These are phyloP conservation scores for Truncatella angustata DNA, from an alignment of 2,329 filamentous ascomycete genomes.

Conservation along the genomic window DNA sequence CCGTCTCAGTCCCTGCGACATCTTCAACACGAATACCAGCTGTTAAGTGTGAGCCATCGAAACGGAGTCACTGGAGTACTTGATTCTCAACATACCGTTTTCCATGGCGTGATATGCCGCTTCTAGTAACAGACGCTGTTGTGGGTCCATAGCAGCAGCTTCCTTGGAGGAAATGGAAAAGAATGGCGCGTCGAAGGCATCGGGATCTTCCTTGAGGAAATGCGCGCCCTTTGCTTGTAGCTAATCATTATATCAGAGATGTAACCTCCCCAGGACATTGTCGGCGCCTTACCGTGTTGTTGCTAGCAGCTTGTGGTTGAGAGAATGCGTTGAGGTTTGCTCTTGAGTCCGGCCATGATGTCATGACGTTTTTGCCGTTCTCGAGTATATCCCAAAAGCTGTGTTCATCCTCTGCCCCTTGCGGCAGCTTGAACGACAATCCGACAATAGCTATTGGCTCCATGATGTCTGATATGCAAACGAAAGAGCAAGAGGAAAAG, in stretches of 20 bases:
- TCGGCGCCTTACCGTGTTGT: too few relatives aligned
- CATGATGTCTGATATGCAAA: background rate
- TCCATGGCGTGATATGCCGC: constrained; percentile 7
- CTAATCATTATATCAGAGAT: too few relatives aligned
- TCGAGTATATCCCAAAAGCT: constrained; percentile 6
- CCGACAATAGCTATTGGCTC: constrained; percentile 5
- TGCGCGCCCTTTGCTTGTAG: background rate
- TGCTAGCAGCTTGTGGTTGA: too few relatives aligned
- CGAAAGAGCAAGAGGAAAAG: too few relatives aligned
- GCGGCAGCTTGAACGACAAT: constrained; percentile 5
- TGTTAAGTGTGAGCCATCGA: background rate
- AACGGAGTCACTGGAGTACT: background rate
- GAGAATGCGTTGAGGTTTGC: background rate
- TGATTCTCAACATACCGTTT: background rate
- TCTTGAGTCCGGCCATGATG: background rate
- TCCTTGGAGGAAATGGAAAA: background rate
- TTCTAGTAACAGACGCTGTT: constrained; percentile 8
- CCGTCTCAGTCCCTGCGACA: constrained; percentile 10
- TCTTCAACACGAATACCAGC: constrained; percentile 14
- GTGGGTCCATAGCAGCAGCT: constrained; percentile 8
- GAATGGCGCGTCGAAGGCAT: background rate
- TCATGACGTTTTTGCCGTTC: constrained; percentile 3
- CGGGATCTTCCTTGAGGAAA: background rate
- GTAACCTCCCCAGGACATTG: too few relatives aligned
- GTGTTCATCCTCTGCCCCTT: constrained; percentile 2